phyloP scores from a whole-genome alignment of 176 grass and related monocot species.

The Cenchrus purpureus region DNA sequence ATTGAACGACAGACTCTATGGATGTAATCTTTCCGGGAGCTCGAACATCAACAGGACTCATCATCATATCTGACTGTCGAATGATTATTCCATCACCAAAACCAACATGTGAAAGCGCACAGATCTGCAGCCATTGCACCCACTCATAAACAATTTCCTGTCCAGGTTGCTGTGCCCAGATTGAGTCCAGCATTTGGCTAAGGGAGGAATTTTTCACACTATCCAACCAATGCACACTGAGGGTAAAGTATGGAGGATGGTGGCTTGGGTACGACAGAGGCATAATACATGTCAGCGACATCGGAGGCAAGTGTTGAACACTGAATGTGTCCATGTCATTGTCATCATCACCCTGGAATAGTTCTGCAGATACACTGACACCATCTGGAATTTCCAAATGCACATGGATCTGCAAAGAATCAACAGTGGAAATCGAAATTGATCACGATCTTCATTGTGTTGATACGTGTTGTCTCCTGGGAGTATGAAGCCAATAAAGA shows the following conservation, averaged over 20 bases:
- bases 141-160: constrained; percentile 62
- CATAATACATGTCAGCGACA: constrained; percentile 58
- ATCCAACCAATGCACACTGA: constrained; percentile 52
- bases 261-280: constrained; percentile 64
- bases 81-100: constrained; percentile 49
- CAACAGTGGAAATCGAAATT: background rate
- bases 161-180: constrained; percentile 57
- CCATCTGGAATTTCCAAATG: constrained; percentile 46
- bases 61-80: constrained; percentile 10
- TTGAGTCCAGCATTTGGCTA: constrained; percentile 56
- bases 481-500: background rate
- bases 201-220: constrained; percentile 49
- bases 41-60: constrained; percentile 33
- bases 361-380: constrained; percentile 33
- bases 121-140: constrained; percentile 63
- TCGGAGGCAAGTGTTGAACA: constrained; percentile 50
- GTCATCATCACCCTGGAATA: constrained; percentile 9
- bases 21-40: constrained; percentile 33
- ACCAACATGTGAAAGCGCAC: constrained; percentile 56
- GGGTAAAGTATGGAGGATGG: constrained; percentile 54
- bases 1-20: constrained; percentile 38
- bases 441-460: background rate
- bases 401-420: constrained; percentile 38
- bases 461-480: background rate
- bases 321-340: constrained; percentile 43